Base-by-base conservation (phyloP, 169 alveolate genomes). In the Theileria orientalis region DNA sequence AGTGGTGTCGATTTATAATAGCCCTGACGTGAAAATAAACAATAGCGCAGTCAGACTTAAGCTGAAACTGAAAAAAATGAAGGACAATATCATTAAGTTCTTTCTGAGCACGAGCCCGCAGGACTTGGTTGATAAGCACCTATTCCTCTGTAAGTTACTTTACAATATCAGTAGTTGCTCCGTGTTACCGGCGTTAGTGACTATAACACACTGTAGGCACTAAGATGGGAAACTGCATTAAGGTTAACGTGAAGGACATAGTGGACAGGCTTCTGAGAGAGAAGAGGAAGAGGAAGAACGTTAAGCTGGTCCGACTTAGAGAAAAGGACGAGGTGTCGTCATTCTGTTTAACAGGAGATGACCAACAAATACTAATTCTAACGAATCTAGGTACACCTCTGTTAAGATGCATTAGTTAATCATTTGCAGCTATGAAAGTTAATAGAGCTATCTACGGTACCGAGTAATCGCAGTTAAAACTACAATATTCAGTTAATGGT, bases 191-290 rank as follows among this genome's bases (percentile, higher is more conserved):
- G 14, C n/a, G 33, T 54, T 21, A 54, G 37, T 54, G 11, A 8
- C n/a, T 16, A 16, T 19, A 49, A 49, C 23, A 49, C 3, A 5
- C 33, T 49, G 3, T 30, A 56, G 66, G 66, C 37, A 56, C 66
- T 3, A 56, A 56, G 32, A 56, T 33, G 37, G 66, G 66, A 8
- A n/a, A 56, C 21, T 56, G 66, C 37, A 56, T 56, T 29, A 56
- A 56, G 21, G 21, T 30, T 29, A 56, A 25, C 21, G 16, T 56
- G 7, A 27, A 3, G 19, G 37, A 27, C 37, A 56, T 56, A 27
- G 21, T 56, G 35, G 66, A 9, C 9, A 37, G 9, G 9, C 44
- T 37, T 5, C 5, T 37, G 5, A 9, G 21, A 9, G 21, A 30
- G 11, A 2, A 14, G 16, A 40, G 21, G 6, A 56, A 30, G 37